Base-by-base conservation (phyloP, 805 yeast species). In the Ascoidea rubescens region DNA sequence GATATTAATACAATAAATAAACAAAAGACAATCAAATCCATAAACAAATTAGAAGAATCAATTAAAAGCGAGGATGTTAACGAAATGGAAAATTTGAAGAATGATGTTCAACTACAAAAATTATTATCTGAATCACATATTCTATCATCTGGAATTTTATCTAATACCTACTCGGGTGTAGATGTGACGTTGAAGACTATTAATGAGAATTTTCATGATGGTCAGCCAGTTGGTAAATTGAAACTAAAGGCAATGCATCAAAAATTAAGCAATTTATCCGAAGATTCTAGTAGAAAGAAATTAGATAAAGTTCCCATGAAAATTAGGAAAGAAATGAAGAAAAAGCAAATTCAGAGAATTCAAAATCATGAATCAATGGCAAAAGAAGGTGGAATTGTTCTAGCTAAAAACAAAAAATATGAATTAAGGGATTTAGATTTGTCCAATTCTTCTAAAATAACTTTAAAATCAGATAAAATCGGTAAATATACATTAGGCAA, bases 271-370 rank as follows among this genome's bases (percentile, higher is more conserved):
- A 64, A 69, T 8, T 55, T 79, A 1, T 44, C 62, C 59, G 59
- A 55, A 46, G 51, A 48, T 2, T 53, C 50, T 31, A 43, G 7
- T 28, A 31, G 45, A 32, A 52, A 55, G 21, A 77, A 69, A 51
- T 65, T 83, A 43, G 93, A 86, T 58, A 85, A 81, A 50, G 87
- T 88, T 79, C 96, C 98, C 21, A 90, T 93, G 89, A 65, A 77
- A 17, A 79, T 88, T 72, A 75, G 97, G 52, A 86, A 85, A 62
- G 96, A 96, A 2, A 84, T 90, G 82, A 70, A 87, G 31, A 67
- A 71, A 43, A 74, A 80, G 48, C 76, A 82, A 48, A 66, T 74
- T 43, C 64, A 68, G 21, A 76, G 79, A 56, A 76, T 79, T 17
- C 63, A 68, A 30, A 76, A 76, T 59, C 78, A 72, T 60, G 95